A percentile compares a stretch with the other conserved stretches of the same genome.
Conservation (phyloP, 192 early-diverging fungal species). For the Backusella mclennaniae region DNA sequence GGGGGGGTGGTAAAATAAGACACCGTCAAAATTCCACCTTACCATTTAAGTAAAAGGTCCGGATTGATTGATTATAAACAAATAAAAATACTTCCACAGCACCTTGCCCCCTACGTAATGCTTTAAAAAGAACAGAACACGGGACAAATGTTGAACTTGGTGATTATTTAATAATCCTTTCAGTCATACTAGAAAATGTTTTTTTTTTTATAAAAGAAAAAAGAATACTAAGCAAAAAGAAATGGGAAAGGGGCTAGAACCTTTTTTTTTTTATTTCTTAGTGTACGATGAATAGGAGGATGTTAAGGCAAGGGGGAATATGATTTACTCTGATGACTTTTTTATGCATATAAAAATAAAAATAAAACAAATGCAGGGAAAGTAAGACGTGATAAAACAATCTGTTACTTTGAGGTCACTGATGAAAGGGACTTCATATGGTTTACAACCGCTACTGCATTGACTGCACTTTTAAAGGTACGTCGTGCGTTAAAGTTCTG, state of each 20-base stretch:
- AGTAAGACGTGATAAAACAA: background rate
- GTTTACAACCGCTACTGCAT: constrained; percentile 58
- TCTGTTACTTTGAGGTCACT: background rate
- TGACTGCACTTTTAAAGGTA: constrained; percentile 65
- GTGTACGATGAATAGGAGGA: too few relatives aligned
- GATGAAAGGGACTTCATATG: constrained; percentile 25
- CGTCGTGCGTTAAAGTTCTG: constrained; percentile 69
- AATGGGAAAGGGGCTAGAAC: background rate
- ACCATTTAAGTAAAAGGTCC: too few relatives aligned
- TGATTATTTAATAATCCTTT: background rate
- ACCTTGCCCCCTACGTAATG: too few relatives aligned
- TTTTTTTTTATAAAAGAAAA: background rate
- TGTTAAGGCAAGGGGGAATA: background rate
- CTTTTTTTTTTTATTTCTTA: background rate
- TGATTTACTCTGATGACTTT: background rate
- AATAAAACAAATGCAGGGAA: background rate
- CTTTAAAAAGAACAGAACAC: background rate
- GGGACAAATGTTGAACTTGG: background rate
- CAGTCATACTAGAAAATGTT: background rate
- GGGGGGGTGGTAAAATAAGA: too few relatives aligned
- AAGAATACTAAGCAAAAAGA: background rate
- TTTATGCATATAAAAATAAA: background rate
- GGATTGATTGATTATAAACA: too few relatives aligned
- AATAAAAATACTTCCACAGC: too few relatives aligned
- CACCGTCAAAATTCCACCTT: too few relatives aligned